phyloP scores from a whole-genome alignment of 306 rosid species.

The Erythrophleum fordii region DNA sequence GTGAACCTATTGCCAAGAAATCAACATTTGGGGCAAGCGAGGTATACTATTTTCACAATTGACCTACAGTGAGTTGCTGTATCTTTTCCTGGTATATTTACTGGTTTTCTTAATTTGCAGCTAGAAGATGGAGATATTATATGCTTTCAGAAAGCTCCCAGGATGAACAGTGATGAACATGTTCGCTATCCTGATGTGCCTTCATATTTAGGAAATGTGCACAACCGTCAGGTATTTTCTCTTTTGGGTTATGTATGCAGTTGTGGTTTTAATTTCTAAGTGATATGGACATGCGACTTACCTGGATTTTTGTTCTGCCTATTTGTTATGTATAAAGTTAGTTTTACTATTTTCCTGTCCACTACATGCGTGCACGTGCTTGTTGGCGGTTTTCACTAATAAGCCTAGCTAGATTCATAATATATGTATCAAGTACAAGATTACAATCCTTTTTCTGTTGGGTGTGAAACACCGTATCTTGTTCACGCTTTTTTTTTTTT shows the following conservation, averaged over 20 bases:
- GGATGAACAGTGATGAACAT: constrained; percentile 59
- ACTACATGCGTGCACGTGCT: not conserved
- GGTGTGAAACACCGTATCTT: not conserved
- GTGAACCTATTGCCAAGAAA: constrained; percentile 89
- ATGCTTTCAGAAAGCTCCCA: constrained; percentile 78
- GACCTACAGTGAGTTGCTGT: constrained; percentile 13
- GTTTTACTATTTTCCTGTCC: not conserved
- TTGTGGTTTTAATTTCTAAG: constrained; percentile 6
- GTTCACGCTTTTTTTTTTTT: too few relatives aligned
- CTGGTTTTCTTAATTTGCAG: constrained; percentile 46
- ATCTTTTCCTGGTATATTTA: constrained; percentile 16
- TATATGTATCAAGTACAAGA: not conserved
- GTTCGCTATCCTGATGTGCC: constrained; percentile 85
- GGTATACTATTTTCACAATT: constrained; percentile 48
- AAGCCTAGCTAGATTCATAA: constrained; percentile 20
- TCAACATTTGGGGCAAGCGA: constrained; percentile 76
- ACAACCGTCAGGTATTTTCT: constrained; percentile 80
- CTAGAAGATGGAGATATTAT: constrained; percentile 95
- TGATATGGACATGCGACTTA: constrained; percentile 9
- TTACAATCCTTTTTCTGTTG: not conserved
- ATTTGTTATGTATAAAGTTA: not conserved
- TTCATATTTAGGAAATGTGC: constrained; percentile 89
- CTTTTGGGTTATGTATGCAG: constrained; percentile 12
- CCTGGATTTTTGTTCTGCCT: not conserved
- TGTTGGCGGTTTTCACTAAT: not conserved